Conservation (phyloP, 2,329 filamentous ascomycete genomes). For the Phialocephala subalpina region DNA sequence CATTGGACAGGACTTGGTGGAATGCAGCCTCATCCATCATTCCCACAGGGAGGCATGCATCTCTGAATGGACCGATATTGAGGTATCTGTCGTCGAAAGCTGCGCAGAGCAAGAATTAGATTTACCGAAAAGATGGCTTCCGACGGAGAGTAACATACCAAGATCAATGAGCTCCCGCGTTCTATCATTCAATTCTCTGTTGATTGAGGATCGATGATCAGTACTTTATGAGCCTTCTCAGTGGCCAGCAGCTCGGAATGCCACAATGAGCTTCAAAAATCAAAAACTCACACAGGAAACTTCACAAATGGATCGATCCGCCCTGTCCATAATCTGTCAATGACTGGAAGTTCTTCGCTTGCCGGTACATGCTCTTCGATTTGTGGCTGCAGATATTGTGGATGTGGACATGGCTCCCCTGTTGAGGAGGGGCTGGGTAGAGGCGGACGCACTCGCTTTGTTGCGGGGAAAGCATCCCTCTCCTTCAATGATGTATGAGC, state of each 20-base stretch:
- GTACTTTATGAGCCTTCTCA: background rate
- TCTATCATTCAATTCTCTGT: conserved; percentile 16
- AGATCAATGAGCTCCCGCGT: conserved; percentile 26
- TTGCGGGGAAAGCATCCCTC: background rate
- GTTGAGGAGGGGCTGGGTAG: background rate
- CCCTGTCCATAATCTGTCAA: conserved; percentile 24
- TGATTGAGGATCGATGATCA: background rate
- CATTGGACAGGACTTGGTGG: conserved; percentile 27
- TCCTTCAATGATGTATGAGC: background rate
- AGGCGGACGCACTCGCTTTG: background rate
- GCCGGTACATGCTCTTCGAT: background rate
- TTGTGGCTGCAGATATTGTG: background rate
- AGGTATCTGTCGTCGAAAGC: conserved; percentile 27
- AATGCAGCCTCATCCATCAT: conserved; percentile 24
- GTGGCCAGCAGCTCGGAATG: no score
- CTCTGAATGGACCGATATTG: conserved; percentile 24
- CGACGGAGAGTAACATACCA: conserved; percentile 9
- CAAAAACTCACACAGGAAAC: conserved; percentile 21
- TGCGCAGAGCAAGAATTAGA: conserved; percentile 6
- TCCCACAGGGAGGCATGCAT: conserved; percentile 26
- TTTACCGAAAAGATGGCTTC: background rate
- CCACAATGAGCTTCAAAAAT: no score
- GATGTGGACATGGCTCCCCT: background rate
- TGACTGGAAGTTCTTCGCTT: background rate
- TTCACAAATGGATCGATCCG: conserved; percentile 28